Evolutionary conservation across 768 basidiomycete species (phyloP).

Genomic region (Coprinopsis marcescibilis): DNA sequence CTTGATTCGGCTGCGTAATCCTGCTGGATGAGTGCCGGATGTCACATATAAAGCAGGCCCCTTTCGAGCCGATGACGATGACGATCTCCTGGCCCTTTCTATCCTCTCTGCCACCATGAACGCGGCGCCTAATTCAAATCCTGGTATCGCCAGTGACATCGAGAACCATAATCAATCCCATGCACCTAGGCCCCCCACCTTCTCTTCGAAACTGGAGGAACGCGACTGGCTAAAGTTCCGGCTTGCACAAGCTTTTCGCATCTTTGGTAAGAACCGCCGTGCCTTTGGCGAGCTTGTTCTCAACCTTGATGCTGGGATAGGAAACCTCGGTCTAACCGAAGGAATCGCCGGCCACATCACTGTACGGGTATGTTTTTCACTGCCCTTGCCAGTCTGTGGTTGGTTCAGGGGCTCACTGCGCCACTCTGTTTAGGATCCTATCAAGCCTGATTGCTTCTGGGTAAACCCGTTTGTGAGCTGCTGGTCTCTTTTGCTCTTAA

Average conservation of each 20-base stretch:
- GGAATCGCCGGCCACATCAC: slow-evolving; percentile 49
- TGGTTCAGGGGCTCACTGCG: not conserved
- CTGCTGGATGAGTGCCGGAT: too few relatives aligned
- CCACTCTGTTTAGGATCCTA: slow-evolving; percentile 26
- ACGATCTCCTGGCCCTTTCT: too few relatives aligned
- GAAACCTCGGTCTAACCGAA: slow-evolving; percentile 39
- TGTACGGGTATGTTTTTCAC: slow-evolving; percentile 26
- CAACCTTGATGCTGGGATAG: slow-evolving; percentile 10
- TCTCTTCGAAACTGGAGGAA: slow-evolving; percentile 30
- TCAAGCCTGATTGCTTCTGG: slow-evolving; percentile 40
- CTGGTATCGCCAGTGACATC: not conserved
- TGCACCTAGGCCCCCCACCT: slow-evolving; percentile 26
- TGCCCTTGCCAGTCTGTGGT: not conserved
- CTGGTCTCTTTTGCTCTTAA: not conserved
- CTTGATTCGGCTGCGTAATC: too few relatives aligned
- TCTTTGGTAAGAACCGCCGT: slow-evolving; percentile 28
- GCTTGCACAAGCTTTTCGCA: slow-evolving; percentile 40
- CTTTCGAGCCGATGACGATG: too few relatives aligned
- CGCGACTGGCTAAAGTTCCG: slow-evolving; percentile 39
- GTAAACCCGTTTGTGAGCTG: slow-evolving; percentile 38
- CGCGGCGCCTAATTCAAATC: not conserved
- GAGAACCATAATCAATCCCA: slow-evolving; percentile 7
- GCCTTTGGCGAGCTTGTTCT: not conserved
- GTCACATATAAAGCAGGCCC: too few relatives aligned
- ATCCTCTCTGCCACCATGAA: too few relatives aligned